Evolutionary conservation across 2,329 filamentous ascomycete species (phyloP), one percentile per base, ranked within the genome.

Genomic region (Coniosporium uncinatum): DNA sequence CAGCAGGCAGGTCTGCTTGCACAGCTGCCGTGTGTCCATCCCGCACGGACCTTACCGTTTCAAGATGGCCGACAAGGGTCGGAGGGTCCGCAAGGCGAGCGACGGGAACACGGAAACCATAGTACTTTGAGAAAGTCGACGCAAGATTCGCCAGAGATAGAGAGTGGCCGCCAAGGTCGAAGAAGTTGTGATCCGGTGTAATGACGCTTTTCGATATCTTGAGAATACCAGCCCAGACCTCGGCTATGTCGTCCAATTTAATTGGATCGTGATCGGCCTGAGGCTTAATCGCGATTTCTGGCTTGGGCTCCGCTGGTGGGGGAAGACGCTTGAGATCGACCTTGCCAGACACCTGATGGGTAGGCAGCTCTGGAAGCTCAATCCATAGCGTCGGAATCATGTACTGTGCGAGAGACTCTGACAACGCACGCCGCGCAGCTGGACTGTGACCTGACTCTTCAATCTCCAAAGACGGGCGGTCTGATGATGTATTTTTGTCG

Each of bases 311-410:
- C 22, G 40, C 33, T 16, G 85, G 85, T 1, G 78, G 66, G 21
- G 86, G 86, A 14, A 91, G 70, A 13, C 75, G 70, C 58, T 87
- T 87, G 42, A 85, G 69, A 51, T 91, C 83, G 17, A 81, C 79
- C 63, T 91, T 91, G 17, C 86, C 86, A 14, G 85, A 90, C 1
- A 91, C 86, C 38, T 78, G 80, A 50, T 88, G 81, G 0, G 85
- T 89, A 0, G 86, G 86, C 4, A 91, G 63, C 45, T 76, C 73
- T 3, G 83, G 75, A 22, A 90, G 62, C 52, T 84, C 77, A 29
- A 90, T 80, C 86, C 86, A 91, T 3, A 89, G 61, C 1, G 83
- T 73, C 0, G 86, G 86, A 41, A 91, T 83, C 86, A 91, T 90
- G 61, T 91, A 91, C 46, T 87, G 84, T 2, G 86, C 86, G 22